Evolutionary conservation across 1,284 basidiomycete species (phyloP), one percentile per base, ranked within the genome.

Genomic region (Amylostereum chailletii): DNA sequence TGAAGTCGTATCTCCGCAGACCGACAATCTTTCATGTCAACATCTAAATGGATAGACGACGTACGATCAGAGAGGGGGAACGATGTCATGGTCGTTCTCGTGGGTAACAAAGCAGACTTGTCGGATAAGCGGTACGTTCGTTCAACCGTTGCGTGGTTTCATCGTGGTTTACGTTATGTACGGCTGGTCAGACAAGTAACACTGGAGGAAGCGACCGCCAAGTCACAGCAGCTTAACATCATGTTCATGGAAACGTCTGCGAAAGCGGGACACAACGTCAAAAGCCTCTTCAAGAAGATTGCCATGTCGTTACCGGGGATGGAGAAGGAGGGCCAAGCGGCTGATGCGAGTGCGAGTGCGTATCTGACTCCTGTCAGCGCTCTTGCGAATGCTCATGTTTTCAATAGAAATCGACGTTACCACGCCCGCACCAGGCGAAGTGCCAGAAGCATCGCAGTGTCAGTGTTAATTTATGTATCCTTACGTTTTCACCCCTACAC

Each of bases 181-280:
- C 42, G 11, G 43, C 37, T 41, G 30, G 48, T 33, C 60, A 96
- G 94, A 56, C 93, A 99, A 84, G 95, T 99, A n/a, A 98, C 95
- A 4, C 79, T 94, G 4, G 96, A 99, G 65, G 95, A 99, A 63
- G 93, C 95, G 11, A 95, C 95, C 46, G 83, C 87, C 52, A 91
- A 92, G 61, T 82, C 94, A n/a, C 87, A 91, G 48, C 88, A 96
- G 64, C 75, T 96, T 55, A 88, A 87, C 62, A 90, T 99, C 60
- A 93, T 99, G 89, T 97, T 96, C 64, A 97, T 99, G 84, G 96
- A 99, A 71, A 99, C 96, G 3, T 96, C 93, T 34, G 96, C 96
- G 34, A 99, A 99, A 67, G 96, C 96, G 2, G 96, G 96, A 2
- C 95, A 99, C 68, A 99, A 99, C 59, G 96, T 99, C 57, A 99